A percentile compares a stretch with the other conserved stretches of the same genome.
Conservation (phyloP, 345 rosid species). For the Linum lewisii region DNA sequence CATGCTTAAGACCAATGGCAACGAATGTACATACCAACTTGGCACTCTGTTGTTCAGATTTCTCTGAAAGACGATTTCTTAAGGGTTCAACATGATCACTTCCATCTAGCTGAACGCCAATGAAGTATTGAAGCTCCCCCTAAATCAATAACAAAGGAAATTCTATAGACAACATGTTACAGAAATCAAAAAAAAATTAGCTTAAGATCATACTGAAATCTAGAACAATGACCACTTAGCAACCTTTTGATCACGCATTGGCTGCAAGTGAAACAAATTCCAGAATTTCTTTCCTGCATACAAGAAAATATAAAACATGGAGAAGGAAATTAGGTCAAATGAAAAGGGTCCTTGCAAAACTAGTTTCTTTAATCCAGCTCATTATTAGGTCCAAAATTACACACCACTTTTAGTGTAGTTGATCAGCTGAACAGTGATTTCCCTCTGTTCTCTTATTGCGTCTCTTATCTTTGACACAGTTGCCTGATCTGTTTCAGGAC, state of each 20-base stretch:
- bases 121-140: constrained; percentile 99
- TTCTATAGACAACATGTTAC: background rate
- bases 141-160: constrained; percentile 20
- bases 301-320: background rate
- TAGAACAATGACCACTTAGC: constrained; percentile 7
- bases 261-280: constrained; percentile 97
- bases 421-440: constrained; percentile 92
- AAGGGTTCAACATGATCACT: constrained; percentile 89
- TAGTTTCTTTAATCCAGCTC: background rate
- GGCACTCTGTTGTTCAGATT: constrained; percentile 59
- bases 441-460: constrained; percentile 85
- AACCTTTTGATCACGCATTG: constrained; percentile 95
- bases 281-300: constrained; percentile 92
- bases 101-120: constrained; percentile 98
- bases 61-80: constrained; percentile 69
- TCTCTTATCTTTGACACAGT: constrained; percentile 79
- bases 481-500: constrained; percentile 89
- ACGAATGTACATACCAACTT: constrained; percentile 46
- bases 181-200: background rate
- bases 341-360: background rate
- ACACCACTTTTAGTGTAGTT: constrained; percentile 91
- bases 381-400: constrained; percentile 6
- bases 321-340: background rate
- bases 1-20: background rate
- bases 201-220: constrained; percentile 8